Base-by-base conservation (phyloP, 768 basidiomycete genomes). In the Lactifluus hygrophoroides region DNA sequence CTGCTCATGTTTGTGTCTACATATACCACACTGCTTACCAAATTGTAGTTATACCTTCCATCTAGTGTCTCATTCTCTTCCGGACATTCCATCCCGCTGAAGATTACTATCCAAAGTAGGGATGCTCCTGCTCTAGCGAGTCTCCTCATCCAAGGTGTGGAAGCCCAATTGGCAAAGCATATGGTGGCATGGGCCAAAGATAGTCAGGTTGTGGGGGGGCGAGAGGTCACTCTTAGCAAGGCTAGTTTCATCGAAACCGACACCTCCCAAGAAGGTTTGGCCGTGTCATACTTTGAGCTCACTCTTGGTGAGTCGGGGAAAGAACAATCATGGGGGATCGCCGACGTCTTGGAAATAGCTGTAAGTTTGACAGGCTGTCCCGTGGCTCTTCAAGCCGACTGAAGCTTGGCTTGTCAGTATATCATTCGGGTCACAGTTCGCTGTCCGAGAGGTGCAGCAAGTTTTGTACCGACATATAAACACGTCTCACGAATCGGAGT, bases 51-150 rank as follows among this genome's bases (percentile, higher is more conserved):
- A 27, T 73, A 72, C 7, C 48, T 77, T 48, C 75, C 77, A 2
- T 56, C 65, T n/a, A 69, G 71, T 3, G 62, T 64, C 37, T 69
- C 66, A 27, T 76, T 71, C 62, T 62, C 75, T 25, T 73, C 77
- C 6, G 76, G 77, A 9, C 72, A 76, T 57, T 58, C 62, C 16
- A 71, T 79, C 47, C 75, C 75, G 7, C 69, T 77, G 37, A 71
- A 66, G 32, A 49, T 77, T 37, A 72, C 67, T 48, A 66, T 77
- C 16, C 65, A 70, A n/a, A 75, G 71, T 43, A 68, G 65, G 1
- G 59, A 67, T 10, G 68, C 73, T 11, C 76, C 77, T 1, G 70
- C 70, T n/a, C 65, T 78, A 21, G 69, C 72, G 9, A 68, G 68
- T 50, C 66, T 77, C 14, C 69, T 76, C 16, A 64, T 68, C 16